These are phyloP conservation scores for Leccinum imitatum DNA, from an alignment of 768 basidiomycete species.

Conservation along the genomic window DNA sequence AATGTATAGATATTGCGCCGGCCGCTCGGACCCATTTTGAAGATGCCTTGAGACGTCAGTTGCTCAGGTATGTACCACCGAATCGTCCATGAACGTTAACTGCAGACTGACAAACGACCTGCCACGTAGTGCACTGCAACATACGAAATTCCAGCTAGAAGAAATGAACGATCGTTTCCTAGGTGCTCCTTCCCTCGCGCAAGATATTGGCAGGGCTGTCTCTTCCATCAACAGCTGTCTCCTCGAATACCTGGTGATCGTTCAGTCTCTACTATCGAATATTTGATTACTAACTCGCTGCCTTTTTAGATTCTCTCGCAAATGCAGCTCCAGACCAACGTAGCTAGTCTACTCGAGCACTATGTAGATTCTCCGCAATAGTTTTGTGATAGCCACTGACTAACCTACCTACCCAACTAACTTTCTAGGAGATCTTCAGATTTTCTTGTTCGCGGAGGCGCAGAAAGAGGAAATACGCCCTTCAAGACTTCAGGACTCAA, in stretches of 20 bases:
- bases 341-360: neutral
- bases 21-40: neutral
- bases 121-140: neutral
- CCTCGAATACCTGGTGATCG: conserved; percentile 1
- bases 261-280: neutral
- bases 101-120: neutral
- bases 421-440: too few relatives aligned
- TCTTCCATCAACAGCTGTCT: conserved; percentile 1
- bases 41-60: neutral
- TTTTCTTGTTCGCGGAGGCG: too few relatives aligned
- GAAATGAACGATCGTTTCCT: neutral
- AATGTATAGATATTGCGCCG: neutral
- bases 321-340: neutral
- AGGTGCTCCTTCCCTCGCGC: conserved; percentile 1
- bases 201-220: neutral
- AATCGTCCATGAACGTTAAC: too few relatives aligned
- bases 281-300: neutral
- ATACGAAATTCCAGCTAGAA: neutral
- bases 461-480: neutral
- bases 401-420: too few relatives aligned
- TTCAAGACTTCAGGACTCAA: conserved; percentile 32
- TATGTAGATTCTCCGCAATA: too few relatives aligned
- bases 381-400: too few relatives aligned
- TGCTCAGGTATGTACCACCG: neutral
- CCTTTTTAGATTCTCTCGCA: neutral